Conservation (phyloP, 225 moss, liverwort and hornwort species). For the Sphagnum contortum region DNA sequence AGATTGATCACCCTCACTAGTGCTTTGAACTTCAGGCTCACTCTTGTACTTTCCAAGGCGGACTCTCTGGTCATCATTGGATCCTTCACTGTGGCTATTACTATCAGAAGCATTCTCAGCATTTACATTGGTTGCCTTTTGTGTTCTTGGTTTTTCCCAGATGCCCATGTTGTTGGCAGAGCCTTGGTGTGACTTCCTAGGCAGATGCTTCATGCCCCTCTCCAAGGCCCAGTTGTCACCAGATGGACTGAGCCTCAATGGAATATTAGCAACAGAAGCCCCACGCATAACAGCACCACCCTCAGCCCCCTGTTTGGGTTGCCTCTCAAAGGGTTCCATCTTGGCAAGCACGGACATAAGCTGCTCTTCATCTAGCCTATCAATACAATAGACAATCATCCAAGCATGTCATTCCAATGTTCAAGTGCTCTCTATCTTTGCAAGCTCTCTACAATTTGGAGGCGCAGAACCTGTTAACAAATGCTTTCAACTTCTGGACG, state of each 20-base stretch:
- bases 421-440: no score
- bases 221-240: slow-evolving; percentile 58
- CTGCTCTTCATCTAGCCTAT: slow-evolving; percentile 83
- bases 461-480: no score
- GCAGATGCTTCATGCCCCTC: slow-evolving; percentile 34
- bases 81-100: slow-evolving; percentile 90
- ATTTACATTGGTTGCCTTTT: slow-evolving; percentile 36
- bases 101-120: slow-evolving; percentile 92
- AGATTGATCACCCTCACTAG: slow-evolving; percentile 54
- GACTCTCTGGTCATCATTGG: slow-evolving; percentile 55
- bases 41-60: slow-evolving; percentile 47
- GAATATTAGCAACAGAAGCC: slow-evolving; percentile 9
- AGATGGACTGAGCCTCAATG: slow-evolving; percentile 17
- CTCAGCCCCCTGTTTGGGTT: slow-evolving; percentile 16
- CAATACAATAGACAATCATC: neutral
- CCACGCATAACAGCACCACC: slow-evolving; percentile 10
- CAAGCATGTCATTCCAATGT: no score
- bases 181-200: slow-evolving; percentile 1
- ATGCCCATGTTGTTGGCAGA: slow-evolving; percentile 7
- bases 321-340: slow-evolving; percentile 40
- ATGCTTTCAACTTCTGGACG: no score
- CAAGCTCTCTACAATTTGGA: no score
- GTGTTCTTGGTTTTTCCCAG: slow-evolving; percentile 4
- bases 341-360: slow-evolving; percentile 72
- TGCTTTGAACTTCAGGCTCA: slow-evolving; percentile 67